These are phyloP conservation scores for Pezicula radicicola DNA, from an alignment of 2,329 filamentous ascomycete genomes.

Conservation along the genomic window DNA sequence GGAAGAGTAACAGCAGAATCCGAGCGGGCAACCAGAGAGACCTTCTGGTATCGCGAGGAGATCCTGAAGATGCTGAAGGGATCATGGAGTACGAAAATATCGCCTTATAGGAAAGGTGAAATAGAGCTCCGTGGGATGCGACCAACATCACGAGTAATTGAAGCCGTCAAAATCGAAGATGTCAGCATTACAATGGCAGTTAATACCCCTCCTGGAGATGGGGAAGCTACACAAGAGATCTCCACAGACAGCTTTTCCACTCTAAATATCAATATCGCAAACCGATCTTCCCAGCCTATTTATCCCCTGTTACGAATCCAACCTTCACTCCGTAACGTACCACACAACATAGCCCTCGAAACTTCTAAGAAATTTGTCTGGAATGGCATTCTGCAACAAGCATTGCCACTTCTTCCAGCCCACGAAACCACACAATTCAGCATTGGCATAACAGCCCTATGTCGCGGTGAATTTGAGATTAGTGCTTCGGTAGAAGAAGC, in stretches of 20 bases:
- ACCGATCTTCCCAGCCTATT: conserved; percentile 67
- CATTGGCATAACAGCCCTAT: conserved; percentile 72
- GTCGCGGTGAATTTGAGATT: conserved; percentile 79
- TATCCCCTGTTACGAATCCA: conserved; percentile 72
- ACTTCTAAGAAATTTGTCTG: conserved; percentile 78
- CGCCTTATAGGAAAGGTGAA: conserved; percentile 54
- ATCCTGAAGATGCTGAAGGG: conserved; percentile 70
- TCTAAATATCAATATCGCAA: conserved; percentile 68
- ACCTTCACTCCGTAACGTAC: conserved; percentile 70
- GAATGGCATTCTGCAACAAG: conserved; percentile 80
- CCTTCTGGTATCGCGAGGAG: conserved; percentile 88
- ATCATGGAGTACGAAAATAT: conserved; percentile 61
- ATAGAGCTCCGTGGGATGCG: conserved; percentile 77
- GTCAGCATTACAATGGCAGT: conserved; percentile 65
- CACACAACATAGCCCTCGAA: conserved; percentile 66
- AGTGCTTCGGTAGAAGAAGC: conserved; percentile 80
- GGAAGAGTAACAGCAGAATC: conserved; percentile 75
- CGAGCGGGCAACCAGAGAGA: conserved; percentile 74
- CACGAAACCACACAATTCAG: conserved; percentile 57
- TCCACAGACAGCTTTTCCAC: conserved; percentile 63
- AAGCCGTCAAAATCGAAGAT: conserved; percentile 78
- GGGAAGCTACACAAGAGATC: conserved; percentile 23
- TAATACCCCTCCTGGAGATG: conserved; percentile 16
- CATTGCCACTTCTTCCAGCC: conserved; percentile 60
- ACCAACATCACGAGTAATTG: conserved; percentile 75